These are phyloP conservation scores for Peronospora belbahrii DNA, from an alignment of 352 stramenopile genomes.

Conservation along the genomic window DNA sequence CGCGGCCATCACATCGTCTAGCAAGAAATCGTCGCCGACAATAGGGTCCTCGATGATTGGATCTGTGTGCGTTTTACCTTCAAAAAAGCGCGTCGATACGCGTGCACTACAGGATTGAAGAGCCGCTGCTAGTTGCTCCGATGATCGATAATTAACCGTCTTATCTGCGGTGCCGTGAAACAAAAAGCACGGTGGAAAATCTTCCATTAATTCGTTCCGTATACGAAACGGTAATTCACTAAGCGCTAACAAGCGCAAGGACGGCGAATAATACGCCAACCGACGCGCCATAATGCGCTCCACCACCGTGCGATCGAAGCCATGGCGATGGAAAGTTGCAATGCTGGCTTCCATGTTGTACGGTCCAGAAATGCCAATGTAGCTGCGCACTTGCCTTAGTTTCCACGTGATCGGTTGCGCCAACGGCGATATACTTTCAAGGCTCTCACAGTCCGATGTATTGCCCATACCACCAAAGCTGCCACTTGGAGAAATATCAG, in stretches of 20 bases:
- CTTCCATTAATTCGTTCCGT: conserved; percentile 17
- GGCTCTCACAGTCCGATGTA: conserved; percentile 29
- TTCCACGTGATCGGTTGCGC: conserved; percentile 45
- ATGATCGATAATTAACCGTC: conserved; percentile 52
- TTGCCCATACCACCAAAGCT: conserved; percentile 22
- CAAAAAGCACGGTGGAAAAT: conserved; percentile 50
- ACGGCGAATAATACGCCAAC: conserved; percentile 50
- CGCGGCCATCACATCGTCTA: conserved; percentile 46
- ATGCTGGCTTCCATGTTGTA: conserved; percentile 80
- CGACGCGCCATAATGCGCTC: conserved; percentile 77
- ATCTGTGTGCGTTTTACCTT: conserved; percentile 87
- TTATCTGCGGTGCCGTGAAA: conserved; percentile 64
- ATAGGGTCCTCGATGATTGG: conserved; percentile 88
- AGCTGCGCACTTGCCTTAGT: conserved; percentile 58
- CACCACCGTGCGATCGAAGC: conserved; percentile 70
- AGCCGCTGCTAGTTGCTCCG: conserved; percentile 41
- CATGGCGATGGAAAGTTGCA: conserved; percentile 74
- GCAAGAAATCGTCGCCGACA: conserved; percentile 49
- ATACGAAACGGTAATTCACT: conserved; percentile 27
- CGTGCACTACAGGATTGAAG: conserved; percentile 35
- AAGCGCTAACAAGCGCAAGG: conserved; percentile 35
- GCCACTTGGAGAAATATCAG: conserved; percentile 9
- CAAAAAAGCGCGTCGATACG: conserved; percentile 64
- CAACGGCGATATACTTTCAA: conserved; percentile 25
- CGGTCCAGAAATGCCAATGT: conserved; percentile 82